Evolutionary conservation across 2,329 filamentous ascomycete species (phyloP).

Genomic region (Fusarium armeniacum): DNA sequence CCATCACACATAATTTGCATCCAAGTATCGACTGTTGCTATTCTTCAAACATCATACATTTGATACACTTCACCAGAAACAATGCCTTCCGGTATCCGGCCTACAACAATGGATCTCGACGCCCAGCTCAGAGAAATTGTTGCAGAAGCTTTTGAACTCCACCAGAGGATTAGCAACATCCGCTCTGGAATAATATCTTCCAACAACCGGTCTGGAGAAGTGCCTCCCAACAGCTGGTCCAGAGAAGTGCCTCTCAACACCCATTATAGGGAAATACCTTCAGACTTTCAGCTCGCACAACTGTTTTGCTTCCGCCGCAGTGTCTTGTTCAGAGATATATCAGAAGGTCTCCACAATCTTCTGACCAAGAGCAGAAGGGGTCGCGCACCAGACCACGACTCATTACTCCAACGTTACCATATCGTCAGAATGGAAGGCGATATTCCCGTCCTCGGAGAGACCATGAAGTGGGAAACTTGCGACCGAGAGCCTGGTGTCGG

Average conservation of each 20-base stretch:
- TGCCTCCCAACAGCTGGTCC: too few species aligned
- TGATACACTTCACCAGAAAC: neutral
- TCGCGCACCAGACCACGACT: neutral
- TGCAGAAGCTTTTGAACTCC: too few species aligned
- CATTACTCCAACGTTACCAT: slow-evolving; percentile 8
- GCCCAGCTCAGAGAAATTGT: too few species aligned
- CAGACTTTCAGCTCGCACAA: neutral
- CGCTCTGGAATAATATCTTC: too few species aligned
- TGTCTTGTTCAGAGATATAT: slow-evolving; percentile 19
- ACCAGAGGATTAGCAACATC: too few species aligned
- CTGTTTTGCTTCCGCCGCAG: neutral
- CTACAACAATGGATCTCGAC: too few species aligned
- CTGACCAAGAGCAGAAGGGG: neutral
- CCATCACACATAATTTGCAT: neutral
- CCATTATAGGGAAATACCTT: too few species aligned
- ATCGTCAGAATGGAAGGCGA: neutral
- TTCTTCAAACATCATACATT: neutral
- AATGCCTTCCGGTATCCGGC: too few species aligned
- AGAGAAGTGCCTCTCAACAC: too few species aligned
- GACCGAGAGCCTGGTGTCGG: neutral
- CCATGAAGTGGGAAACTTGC: slow-evolving; percentile 10
- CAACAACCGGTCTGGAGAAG: too few species aligned
- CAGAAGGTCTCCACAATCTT: slow-evolving; percentile 17
- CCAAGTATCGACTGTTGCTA: neutral
- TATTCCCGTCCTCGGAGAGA: neutral